Conservation (phyloP, 2,329 filamentous ascomycete genomes). For the Hypoxylon sp. region DNA sequence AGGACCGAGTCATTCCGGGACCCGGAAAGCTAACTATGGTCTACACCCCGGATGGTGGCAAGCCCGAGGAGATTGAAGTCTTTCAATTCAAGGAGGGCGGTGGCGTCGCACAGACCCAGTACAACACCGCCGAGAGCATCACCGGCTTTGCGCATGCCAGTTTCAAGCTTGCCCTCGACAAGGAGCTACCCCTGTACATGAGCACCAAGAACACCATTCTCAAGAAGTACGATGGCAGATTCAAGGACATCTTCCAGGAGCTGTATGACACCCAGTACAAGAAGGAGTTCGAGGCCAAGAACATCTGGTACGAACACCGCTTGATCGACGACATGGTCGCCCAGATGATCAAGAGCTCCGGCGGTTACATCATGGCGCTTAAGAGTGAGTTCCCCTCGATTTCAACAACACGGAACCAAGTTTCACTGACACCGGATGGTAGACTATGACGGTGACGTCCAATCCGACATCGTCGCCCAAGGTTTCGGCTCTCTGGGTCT, state of each 20-base stretch:
- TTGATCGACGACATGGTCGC: slow-evolving; percentile 99
- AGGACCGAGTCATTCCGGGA: slow-evolving; percentile 85
- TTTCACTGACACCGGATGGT: slow-evolving; percentile 34
- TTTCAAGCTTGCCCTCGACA: slow-evolving; percentile 93
- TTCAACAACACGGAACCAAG: background rate
- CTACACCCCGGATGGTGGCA: slow-evolving; percentile 85
- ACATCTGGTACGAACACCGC: slow-evolving; percentile 99
- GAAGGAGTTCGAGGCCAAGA: slow-evolving; percentile 87
- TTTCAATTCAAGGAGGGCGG: slow-evolving; percentile 89
- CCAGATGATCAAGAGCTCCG: slow-evolving; percentile 99
- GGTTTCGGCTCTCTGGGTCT: slow-evolving; percentile 97
- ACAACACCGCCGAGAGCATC: slow-evolving; percentile 98
- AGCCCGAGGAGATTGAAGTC: slow-evolving; percentile 88
- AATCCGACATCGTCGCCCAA: slow-evolving; percentile 98
- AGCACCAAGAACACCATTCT: slow-evolving; percentile 99
- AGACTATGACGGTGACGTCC: slow-evolving; percentile 99
- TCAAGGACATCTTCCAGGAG: slow-evolving; percentile 99
- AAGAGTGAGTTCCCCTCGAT: slow-evolving; percentile 77
- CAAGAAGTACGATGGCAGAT: slow-evolving; percentile 97
- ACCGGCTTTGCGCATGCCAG: slow-evolving; percentile 93
- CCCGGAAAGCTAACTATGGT: slow-evolving; percentile 94
- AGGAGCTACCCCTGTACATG: slow-evolving; percentile 96
- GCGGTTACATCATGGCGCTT: slow-evolving; percentile 96
- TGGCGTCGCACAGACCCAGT: slow-evolving; percentile 93
- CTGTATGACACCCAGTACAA: slow-evolving; percentile 91